Conservation (phyloP, 345 rosid species). For the Eucalyptus shirleyi region DNA sequence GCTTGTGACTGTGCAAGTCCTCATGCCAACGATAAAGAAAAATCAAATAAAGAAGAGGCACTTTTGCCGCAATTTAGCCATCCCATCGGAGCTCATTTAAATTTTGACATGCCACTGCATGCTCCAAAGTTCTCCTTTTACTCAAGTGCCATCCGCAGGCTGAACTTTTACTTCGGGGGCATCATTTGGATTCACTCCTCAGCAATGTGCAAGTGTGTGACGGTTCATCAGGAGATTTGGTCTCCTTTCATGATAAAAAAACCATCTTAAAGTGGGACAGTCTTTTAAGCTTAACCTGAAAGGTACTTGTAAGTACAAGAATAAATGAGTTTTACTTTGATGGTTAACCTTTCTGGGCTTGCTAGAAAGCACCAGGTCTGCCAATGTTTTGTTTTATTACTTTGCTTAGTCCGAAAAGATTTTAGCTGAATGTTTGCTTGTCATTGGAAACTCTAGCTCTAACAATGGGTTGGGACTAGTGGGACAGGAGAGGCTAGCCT, state of each 20-base stretch:
- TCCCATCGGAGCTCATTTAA: not conserved
- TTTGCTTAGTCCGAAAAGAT: not conserved
- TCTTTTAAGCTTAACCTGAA: not conserved
- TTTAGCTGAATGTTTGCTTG: not conserved
- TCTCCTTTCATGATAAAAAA: not conserved
- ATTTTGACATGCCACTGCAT: not conserved
- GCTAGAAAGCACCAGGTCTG: not conserved
- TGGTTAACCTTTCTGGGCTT: not conserved
- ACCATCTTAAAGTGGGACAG: not conserved
- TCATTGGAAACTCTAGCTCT: not conserved
- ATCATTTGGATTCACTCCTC: not conserved
- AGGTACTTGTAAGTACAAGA: not conserved
- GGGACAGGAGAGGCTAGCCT: not conserved
- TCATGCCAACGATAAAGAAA: not conserved
- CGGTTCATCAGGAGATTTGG: not conserved
- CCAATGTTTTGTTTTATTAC: not conserved
- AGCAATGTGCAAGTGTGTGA: not conserved
- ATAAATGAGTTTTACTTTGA: not conserved
- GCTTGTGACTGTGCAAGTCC: not conserved
- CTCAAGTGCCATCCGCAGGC: not conserved
- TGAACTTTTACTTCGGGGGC: not conserved
- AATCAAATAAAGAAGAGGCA: not conserved
- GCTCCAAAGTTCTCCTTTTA: not conserved
- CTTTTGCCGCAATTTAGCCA: not conserved
- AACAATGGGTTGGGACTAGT: not conserved